Base-by-base conservation (phyloP, 2,329 filamentous ascomycete species). In the Monilinia fructigena region DNA sequence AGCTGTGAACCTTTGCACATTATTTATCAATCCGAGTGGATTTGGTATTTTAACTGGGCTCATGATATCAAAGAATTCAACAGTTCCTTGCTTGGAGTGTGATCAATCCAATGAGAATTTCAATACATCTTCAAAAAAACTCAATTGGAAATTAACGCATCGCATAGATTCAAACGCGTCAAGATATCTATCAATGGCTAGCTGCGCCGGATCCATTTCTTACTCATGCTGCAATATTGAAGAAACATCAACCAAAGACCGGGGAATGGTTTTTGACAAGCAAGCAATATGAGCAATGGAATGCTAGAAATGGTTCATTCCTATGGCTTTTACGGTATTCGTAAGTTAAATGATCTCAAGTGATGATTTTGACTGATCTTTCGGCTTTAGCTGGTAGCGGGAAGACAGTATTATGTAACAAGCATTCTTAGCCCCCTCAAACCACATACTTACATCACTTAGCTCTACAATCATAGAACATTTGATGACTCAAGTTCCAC, bases 301-400 rank as follows among this genome's bases (percentile, higher is more conserved):
- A 77, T 3, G 20, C 47, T 2, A 66, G 63, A 0, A 66, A 67
- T 0, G 69, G 69, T 14, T 78, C 78, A 3, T 77, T 80, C 23
- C 66, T 80, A 1, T 81, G 79, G 79, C 67, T 81, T 81, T 1
- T 72, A 74, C 61, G 78, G 79, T 16, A 70, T 72, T 55, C 68
- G 70, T 71, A 62, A 63, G 70, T 70, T 28, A 26, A 20, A 31
- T 18, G 23, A 23, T 31, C 8, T 26, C 40, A 23, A 35, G 23
- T 14, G n/a, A 59, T 52, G 35, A 7, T 1, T 26, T 52, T 55
- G 35, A 26, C 52, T 52, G 1, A 56, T 40, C 38, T 76, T 14
- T 42, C 7, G 42, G 40, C 20, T 26, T 4, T 76, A 66, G 75
- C 79, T 23, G 79, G 78, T 0, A 78, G 76, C 63, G 79, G 79